Evolutionary conservation across 768 basidiomycete species (phyloP).

Genomic region (Lentinula lateritia): DNA sequence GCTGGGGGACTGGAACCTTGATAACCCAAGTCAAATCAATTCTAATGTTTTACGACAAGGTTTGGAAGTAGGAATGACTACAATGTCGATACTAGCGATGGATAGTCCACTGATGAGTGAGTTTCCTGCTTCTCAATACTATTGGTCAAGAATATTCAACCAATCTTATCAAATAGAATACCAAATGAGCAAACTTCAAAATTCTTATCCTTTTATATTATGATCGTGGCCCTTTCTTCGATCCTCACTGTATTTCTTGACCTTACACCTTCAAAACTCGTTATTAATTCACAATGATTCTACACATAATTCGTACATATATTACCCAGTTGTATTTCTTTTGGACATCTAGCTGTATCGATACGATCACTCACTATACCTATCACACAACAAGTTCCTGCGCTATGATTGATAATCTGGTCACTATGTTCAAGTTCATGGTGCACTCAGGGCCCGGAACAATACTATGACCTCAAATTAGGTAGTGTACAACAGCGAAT

Average conservation of each 20-base stretch:
- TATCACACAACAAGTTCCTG: no score
- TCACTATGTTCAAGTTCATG: no score
- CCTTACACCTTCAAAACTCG: no score
- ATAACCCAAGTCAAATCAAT: background rate
- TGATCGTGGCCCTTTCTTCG: background rate
- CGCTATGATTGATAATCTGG: no score
- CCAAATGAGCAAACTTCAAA: slow-evolving; percentile 1
- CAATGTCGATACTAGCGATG: slow-evolving; percentile 1
- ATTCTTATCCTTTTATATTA: background rate
- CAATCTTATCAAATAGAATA: background rate
- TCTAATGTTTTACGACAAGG: background rate
- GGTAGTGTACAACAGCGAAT: background rate
- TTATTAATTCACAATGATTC: background rate
- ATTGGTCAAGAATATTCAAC: no score
- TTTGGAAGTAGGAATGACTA: background rate
- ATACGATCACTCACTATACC: no score
- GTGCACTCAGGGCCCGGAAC: no score
- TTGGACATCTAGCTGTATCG: no score
- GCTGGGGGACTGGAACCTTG: background rate
- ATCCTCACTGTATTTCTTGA: no score
- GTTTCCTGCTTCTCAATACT: background rate
- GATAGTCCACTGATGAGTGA: slow-evolving; percentile 4
- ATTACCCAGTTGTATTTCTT: no score
- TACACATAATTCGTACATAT: no score
- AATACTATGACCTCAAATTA: background rate